phyloP scores from a whole-genome alignment of 306 rosid species.

The Vigna nakashimae region DNA sequence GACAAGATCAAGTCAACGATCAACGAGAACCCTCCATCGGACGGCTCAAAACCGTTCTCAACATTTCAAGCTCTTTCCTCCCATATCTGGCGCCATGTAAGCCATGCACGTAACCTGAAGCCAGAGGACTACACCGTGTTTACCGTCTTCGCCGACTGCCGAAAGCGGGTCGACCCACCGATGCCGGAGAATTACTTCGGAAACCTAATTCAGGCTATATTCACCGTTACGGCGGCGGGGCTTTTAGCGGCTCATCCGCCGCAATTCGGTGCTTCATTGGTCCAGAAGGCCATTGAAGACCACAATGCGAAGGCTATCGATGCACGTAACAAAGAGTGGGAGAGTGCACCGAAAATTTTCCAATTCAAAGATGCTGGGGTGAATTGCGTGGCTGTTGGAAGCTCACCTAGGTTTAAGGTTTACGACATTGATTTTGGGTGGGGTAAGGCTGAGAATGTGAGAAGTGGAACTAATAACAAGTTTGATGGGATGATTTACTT shows the following conservation, averaged over 20 bases:
- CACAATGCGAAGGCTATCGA: conserved; percentile 68
- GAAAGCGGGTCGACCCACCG: conserved; percentile 81
- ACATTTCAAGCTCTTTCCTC: conserved; percentile 87
- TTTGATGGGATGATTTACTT: conserved; percentile 91
- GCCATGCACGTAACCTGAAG: conserved; percentile 72
- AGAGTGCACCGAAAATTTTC: conserved; percentile 79
- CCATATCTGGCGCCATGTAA: conserved; percentile 93
- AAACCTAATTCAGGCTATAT: conserved; percentile 87
- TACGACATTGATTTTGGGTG: conserved; percentile 94
- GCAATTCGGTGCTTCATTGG: conserved; percentile 67
- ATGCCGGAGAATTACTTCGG: conserved; percentile 93
- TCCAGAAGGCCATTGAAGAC: conserved; percentile 73
- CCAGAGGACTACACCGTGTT: conserved; percentile 91
- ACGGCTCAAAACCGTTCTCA: conserved; percentile 83
- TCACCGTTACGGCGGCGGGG: conserved; percentile 78
- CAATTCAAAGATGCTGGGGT: conserved; percentile 94
- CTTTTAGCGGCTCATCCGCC: conserved; percentile 58
- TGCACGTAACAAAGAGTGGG: conserved; percentile 88
- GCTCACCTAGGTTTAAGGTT: conserved; percentile 95
- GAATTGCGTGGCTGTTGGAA: conserved; percentile 92
- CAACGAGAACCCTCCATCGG: conserved; percentile 55
- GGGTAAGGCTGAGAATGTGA: conserved; percentile 84
- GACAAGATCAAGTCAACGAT: conserved; percentile 78
- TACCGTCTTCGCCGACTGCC: conserved; percentile 92
- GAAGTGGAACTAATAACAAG: conserved; percentile 89